Percentiles rank a stretch among this genome's conserved stretches.
Evolutionary conservation across 2,329 filamentous ascomycete genomes (phyloP).

Genomic region (Fusarium sp.): DNA sequence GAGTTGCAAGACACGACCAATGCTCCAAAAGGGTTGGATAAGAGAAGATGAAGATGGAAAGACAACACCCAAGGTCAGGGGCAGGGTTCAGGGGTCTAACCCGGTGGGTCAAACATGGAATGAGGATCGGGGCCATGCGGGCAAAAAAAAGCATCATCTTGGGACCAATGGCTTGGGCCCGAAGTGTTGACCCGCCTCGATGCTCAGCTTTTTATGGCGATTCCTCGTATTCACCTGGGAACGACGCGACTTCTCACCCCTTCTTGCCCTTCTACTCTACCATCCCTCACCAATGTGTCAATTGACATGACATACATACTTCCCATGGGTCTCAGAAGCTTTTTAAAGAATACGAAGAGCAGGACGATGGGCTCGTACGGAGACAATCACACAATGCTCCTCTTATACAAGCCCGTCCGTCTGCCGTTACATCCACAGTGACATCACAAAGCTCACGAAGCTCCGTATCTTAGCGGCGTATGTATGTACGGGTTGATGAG

Average conservation of each 20-base stretch:
- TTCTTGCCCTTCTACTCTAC: neutral
- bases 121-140: constrained; percentile 20
- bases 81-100: constrained; percentile 37
- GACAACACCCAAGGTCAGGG: constrained; percentile 10
- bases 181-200: constrained; percentile 32
- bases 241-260: constrained; percentile 5
- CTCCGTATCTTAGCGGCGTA: constrained; percentile 10
- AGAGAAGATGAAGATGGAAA: constrained; percentile 6
- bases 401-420: constrained; percentile 4
- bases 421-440: constrained; percentile 33
- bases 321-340: neutral
- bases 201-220: constrained; percentile 33
- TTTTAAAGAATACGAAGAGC: constrained; percentile 32
- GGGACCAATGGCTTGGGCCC: constrained; percentile 34
- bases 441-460: constrained; percentile 29
- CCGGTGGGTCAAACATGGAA: constrained; percentile 27
- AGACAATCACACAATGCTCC: neutral
- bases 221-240: constrained; percentile 37
- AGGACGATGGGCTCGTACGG: constrained; percentile 2
- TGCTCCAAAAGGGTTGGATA: constrained; percentile 26
- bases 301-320: neutral
- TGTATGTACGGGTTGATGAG: constrained; percentile 3
- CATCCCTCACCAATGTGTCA: neutral
- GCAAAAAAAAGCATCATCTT: constrained; percentile 16
- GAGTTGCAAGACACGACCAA: constrained; percentile 14